These are phyloP conservation scores for Daldinia sp. DNA, from an alignment of 2,329 filamentous ascomycete genomes.

Conservation along the genomic window DNA sequence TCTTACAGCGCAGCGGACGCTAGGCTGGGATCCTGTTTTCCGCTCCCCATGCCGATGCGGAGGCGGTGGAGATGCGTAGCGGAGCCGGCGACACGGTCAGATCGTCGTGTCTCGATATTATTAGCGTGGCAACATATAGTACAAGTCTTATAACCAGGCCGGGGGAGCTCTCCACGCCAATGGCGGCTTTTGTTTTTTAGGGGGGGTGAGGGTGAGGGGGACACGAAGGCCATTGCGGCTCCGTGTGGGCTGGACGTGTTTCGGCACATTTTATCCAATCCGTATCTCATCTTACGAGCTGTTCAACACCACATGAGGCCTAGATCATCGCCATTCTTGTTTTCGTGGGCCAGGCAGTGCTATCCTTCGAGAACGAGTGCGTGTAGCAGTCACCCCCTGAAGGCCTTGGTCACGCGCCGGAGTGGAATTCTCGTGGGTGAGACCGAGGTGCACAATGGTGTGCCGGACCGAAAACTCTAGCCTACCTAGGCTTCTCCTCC, in stretches of 20 bases:
- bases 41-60: slow-evolving; percentile 33
- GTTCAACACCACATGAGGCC: background rate
- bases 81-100: slow-evolving; percentile 33
- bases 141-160: slow-evolving; percentile 17
- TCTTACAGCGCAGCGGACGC: slow-evolving; percentile 31
- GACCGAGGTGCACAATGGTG: slow-evolving; percentile 13
- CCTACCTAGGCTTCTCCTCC: background rate
- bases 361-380: background rate
- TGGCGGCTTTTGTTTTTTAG: slow-evolving; percentile 1
- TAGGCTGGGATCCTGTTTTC: slow-evolving; percentile 17
- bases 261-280: slow-evolving; percentile 29
- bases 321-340: background rate
- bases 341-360: background rate
- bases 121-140: slow-evolving; percentile 27
- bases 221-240: slow-evolving; percentile 32
- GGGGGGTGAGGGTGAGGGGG: too few species aligned
- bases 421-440: slow-evolving; percentile 5
- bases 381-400: background rate
- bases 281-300: background rate
- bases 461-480: slow-evolving; percentile 6
- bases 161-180: slow-evolving; percentile 16
- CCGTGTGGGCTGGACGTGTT: slow-evolving; percentile 19
- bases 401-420: slow-evolving; percentile 17
- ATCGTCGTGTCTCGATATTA: slow-evolving; percentile 36
- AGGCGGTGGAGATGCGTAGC: slow-evolving; percentile 30